Evolutionary conservation across 192 early-diverging fungal species (phyloP).

Genomic region (Gamsiella multidivaricata): DNA sequence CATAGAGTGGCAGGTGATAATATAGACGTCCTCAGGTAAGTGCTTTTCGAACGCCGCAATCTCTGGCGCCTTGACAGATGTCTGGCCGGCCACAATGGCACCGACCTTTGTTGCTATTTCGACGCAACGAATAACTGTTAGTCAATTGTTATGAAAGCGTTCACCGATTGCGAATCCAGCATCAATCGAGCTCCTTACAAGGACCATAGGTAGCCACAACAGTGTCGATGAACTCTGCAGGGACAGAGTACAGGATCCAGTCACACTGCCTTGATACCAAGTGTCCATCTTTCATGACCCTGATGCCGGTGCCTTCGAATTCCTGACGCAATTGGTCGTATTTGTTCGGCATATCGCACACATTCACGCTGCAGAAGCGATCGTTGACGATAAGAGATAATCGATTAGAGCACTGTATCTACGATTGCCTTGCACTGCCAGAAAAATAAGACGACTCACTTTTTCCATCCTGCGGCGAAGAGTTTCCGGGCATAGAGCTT

Average conservation of each 20-base stretch:
- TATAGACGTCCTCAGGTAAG: slow-evolving; percentile 91
- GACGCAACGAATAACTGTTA: no score
- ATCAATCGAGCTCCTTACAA: slow-evolving; percentile 61
- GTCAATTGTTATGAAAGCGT: no score
- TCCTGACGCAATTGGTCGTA: slow-evolving; percentile 75
- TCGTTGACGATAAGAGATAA: not conserved
- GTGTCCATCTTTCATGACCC: slow-evolving; percentile 83
- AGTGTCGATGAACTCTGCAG: slow-evolving; percentile 85
- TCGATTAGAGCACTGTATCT: not conserved
- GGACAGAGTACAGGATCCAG: slow-evolving; percentile 94
- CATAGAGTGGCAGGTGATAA: slow-evolving; percentile 94
- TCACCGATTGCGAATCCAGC: not conserved
- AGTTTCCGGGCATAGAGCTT: slow-evolving; percentile 85
- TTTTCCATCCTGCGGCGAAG: slow-evolving; percentile 81
- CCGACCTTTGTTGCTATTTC: slow-evolving; percentile 85
- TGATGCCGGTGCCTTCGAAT: slow-evolving; percentile 66
- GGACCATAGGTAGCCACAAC: slow-evolving; percentile 89
- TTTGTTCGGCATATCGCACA: slow-evolving; percentile 86
- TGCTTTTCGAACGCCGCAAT: slow-evolving; percentile 89
- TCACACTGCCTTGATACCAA: slow-evolving; percentile 86
- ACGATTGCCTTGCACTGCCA: not conserved
- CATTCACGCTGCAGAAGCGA: slow-evolving; percentile 71
- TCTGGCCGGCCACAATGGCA: slow-evolving; percentile 93
- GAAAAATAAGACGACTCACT: slow-evolving; percentile 43
- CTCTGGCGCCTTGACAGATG: slow-evolving; percentile 96